phyloP scores from a whole-genome alignment of 2,329 filamentous ascomycete genomes.

The Lachnellula arida region DNA sequence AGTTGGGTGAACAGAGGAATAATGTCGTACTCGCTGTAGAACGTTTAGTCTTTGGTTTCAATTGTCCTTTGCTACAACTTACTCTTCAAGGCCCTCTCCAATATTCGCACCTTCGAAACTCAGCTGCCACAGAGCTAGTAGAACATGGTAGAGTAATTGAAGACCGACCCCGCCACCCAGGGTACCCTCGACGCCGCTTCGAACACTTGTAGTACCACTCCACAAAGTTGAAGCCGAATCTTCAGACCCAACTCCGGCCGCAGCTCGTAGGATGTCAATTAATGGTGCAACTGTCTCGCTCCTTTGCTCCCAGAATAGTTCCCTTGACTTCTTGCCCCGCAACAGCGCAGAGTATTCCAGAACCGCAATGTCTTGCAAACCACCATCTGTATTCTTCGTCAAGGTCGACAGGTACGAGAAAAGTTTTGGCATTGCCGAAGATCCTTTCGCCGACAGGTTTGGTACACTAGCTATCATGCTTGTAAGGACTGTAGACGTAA shows the following conservation, averaged over 20 bases:
- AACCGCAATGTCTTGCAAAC: slow-evolving; percentile 91
- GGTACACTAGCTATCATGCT: slow-evolving; percentile 66
- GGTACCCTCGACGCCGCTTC: slow-evolving; percentile 58
- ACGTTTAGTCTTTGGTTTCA: slow-evolving; percentile 23
- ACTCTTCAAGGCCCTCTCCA: slow-evolving; percentile 79
- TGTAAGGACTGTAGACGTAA: slow-evolving; percentile 83
- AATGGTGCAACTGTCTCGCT: slow-evolving; percentile 80
- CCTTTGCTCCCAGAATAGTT: slow-evolving; percentile 87
- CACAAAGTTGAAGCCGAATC: slow-evolving; percentile 58
- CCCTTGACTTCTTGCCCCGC: slow-evolving; percentile 66
- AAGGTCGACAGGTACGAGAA: slow-evolving; percentile 83
- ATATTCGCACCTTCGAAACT: slow-evolving; percentile 82
- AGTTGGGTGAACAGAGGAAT: slow-evolving; percentile 89
- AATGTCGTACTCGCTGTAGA: slow-evolving; percentile 81
- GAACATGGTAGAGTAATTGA: slow-evolving; percentile 88
- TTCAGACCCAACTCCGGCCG: slow-evolving; percentile 63
- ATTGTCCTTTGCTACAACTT: slow-evolving; percentile 33
- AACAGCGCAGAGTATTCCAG: slow-evolving; percentile 85
- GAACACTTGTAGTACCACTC: slow-evolving; percentile 48
- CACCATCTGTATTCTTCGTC: slow-evolving; percentile 79
- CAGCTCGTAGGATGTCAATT: slow-evolving; percentile 74
- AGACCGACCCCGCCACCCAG: slow-evolving; percentile 81
- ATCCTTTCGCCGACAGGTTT: slow-evolving; percentile 57
- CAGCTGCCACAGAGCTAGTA: slow-evolving; percentile 92
- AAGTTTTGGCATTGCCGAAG: slow-evolving; percentile 68